A percentile compares a stretch with the other conserved stretches of the same genome.
These are phyloP conservation scores for Trypanosoma congolense DNA, from an alignment of 208 protist species.

Conservation along the genomic window DNA sequence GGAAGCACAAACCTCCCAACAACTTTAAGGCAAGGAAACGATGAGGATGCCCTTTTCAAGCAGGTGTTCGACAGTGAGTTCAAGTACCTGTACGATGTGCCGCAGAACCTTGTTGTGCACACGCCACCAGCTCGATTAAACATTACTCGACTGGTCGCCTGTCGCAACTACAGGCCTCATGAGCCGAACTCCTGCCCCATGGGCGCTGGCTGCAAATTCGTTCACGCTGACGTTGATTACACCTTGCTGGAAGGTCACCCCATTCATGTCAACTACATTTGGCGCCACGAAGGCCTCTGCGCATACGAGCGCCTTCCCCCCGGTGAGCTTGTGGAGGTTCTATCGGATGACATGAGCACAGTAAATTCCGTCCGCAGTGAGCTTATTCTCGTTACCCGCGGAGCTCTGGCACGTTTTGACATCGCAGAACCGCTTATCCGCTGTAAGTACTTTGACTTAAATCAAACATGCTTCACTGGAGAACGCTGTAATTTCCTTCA, in stretches of 20 bases:
- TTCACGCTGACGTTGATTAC: slow-evolving; percentile 64
- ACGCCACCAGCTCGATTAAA: slow-evolving; percentile 63
- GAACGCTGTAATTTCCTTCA: slow-evolving; percentile 41
- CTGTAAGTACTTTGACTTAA: slow-evolving; percentile 34
- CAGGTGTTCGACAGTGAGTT: slow-evolving; percentile 72
- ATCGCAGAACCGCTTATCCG: slow-evolving; percentile 22
- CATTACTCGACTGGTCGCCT: slow-evolving; percentile 80
- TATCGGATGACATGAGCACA: slow-evolving; percentile 21
- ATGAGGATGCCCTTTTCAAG: neutral
- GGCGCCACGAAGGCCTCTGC: slow-evolving; percentile 51
- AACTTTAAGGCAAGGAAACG: neutral
- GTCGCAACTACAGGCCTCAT: slow-evolving; percentile 58
- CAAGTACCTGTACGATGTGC: slow-evolving; percentile 56
- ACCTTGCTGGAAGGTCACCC: slow-evolving; percentile 41
- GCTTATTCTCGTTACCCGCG: slow-evolving; percentile 28
- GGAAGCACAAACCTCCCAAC: slow-evolving; percentile 8
- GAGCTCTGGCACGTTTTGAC: slow-evolving; percentile 19
- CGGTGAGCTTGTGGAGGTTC: slow-evolving; percentile 22
- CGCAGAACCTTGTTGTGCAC: slow-evolving; percentile 44
- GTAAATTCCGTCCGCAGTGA: slow-evolving; percentile 27
- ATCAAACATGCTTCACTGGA: slow-evolving; percentile 35
- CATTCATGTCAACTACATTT: slow-evolving; percentile 84
- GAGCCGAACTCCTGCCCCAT: slow-evolving; percentile 51
- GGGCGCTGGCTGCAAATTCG: slow-evolving; percentile 72
- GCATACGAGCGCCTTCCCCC: slow-evolving; percentile 60